Base-by-base conservation (phyloP, 2,329 filamentous ascomycete species). In the Cercospora sesami region DNA sequence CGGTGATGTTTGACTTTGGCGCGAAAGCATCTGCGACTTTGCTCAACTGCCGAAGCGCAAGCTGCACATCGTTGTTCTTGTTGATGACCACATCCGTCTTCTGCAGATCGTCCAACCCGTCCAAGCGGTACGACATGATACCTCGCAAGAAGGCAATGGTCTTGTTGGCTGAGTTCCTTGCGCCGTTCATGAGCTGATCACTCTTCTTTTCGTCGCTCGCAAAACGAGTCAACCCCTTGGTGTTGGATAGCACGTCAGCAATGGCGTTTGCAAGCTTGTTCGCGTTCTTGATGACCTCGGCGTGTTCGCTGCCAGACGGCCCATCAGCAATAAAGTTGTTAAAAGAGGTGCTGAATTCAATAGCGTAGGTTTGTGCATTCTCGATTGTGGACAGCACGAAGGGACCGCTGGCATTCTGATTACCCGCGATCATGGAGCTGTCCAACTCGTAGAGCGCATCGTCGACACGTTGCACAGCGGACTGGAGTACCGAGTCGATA, bases 321-420 rank as follows among this genome's bases (percentile, higher is more conserved):
- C 95, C 95, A 77, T 99, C 95, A 7, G 94, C 95, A 75, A 99
- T 96, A 80, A 96, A 98, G 81, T 96, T 96, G 83, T 97, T 99
- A 85, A 98, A 99, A 0, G 95, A 90, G 0, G 94, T 98, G 1
- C 94, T 95, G 80, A 99, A 99, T 78, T 99, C 95, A 80, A 96
- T 98, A 12, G 95, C 93, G 72, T 90, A 96, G 9, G 93, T 89
- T 7, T 94, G 95, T 0, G 95, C 94, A 83, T 98, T 99, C 79
- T 99, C 95, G 67, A 98, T 94, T 79, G 98, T 94, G 1, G 94
- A 98, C 61, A 99, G 85, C 12, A 99, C 94, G 78, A 96, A 98
- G 1, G 94, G 88, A 14, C 95, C 93, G 48, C 94, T 96, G 0
- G 95, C 95, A 76, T 96, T 99, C 82, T 98, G 95, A 82, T 99